phyloP scores from a whole-genome alignment of 108 stramenopile genomes.

The Cyclotella sp. region DNA sequence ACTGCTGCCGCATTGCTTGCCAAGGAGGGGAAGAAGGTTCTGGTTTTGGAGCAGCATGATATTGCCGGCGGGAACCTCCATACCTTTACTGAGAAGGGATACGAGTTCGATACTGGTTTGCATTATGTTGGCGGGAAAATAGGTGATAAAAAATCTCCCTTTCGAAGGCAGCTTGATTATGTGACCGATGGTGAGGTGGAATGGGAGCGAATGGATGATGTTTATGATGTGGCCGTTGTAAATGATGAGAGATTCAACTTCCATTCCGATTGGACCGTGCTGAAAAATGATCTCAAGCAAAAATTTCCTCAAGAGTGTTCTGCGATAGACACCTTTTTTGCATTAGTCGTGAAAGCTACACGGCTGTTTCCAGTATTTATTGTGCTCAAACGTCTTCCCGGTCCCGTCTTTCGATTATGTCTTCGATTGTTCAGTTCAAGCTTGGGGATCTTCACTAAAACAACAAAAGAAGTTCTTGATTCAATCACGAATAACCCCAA shows the following conservation, averaged over 20 bases:
- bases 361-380: slow-evolving; percentile 15
- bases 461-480: slow-evolving; percentile 38
- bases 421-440: background rate
- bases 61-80: slow-evolving; percentile 60
- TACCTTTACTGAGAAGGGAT: slow-evolving; percentile 62
- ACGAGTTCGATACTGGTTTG: slow-evolving; percentile 64
- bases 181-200: slow-evolving; percentile 45
- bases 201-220: slow-evolving; percentile 56
- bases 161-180: slow-evolving; percentile 38
- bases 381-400: slow-evolving; percentile 26
- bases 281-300: slow-evolving; percentile 27
- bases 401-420: slow-evolving; percentile 16
- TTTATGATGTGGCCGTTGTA: slow-evolving; percentile 40
- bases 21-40: slow-evolving; percentile 54
- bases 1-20: slow-evolving; percentile 55
- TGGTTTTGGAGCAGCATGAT: slow-evolving; percentile 67
- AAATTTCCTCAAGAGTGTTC: slow-evolving; percentile 34
- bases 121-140: slow-evolving; percentile 60
- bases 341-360: slow-evolving; percentile 3
- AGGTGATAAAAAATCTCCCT: slow-evolving; percentile 20
- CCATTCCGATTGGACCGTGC: slow-evolving; percentile 28
- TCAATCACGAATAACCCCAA: slow-evolving; percentile 37
- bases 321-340: slow-evolving; percentile 38
- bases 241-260: slow-evolving; percentile 24
- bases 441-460: slow-evolving; percentile 23